Conservation (phyloP, 495 filamentous ascomycete genomes). For the Penicillium verhagenii region DNA sequence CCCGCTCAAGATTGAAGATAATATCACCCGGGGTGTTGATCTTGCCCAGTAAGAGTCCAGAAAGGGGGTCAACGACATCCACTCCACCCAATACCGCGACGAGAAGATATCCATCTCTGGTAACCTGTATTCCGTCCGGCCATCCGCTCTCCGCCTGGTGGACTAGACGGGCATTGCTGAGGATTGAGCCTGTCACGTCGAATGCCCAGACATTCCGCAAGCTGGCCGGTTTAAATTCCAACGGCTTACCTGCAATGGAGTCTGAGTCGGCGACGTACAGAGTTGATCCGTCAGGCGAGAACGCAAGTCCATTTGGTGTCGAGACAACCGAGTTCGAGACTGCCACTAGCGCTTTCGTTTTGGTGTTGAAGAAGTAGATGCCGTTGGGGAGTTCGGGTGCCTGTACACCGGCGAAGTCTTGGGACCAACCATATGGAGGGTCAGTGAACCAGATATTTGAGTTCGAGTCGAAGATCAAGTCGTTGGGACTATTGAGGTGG, state of each 20-base stretch:
- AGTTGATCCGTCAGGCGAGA: conserved; percentile 6
- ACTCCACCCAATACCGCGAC: conserved; percentile 13
- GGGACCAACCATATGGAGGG: conserved; percentile 14
- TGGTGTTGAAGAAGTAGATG: conserved; percentile 16
- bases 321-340: conserved; percentile 6
- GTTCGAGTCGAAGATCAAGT: conserved; percentile 11
- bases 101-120: conserved; percentile 7
- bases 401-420: conserved; percentile 9
- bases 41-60: conserved; percentile 8
- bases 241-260: conserved; percentile 9
- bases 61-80: conserved; percentile 9
- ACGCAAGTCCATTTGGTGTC: conserved; percentile 9
- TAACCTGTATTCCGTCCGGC: conserved; percentile 18
- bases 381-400: conserved; percentile 9
- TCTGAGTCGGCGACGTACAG: conserved; percentile 17
- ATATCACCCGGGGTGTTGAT: conserved; percentile 15
- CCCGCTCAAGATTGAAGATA: conserved; percentile 15
- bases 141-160: conserved; percentile 12
- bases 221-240: conserved; percentile 3
- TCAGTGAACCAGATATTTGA: conserved; percentile 18
- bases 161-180: conserved; percentile 6
- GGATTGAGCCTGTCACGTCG: conserved; percentile 10
- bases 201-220: conserved; percentile 15
- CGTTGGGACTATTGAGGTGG: conserved; percentile 15
- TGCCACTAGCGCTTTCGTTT: conserved; percentile 9